Evolutionary conservation across 208 protist genomes (phyloP), one percentile per base, ranked within the genome.

Genomic region (Trypanosoma platydactyli): DNA sequence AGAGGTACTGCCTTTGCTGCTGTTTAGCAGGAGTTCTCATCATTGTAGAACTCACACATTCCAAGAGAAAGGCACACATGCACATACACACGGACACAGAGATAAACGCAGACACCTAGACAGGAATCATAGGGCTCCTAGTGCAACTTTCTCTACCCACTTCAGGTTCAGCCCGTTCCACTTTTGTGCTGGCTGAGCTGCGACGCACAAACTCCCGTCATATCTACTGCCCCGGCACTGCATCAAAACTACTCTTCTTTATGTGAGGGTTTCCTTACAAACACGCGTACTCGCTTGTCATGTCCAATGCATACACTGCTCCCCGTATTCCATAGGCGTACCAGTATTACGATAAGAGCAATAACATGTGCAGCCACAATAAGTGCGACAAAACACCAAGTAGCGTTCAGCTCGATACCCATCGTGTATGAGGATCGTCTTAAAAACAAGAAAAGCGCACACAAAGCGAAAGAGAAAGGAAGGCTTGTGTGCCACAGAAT

Each of bases 351-450:
- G 7, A 66, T 3, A 42, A 81, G 13, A 0, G 59, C 53, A 22
- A 67, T 3, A 25, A 81, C 33, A 29, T 81, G 76, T 33, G 50
- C 63, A 15, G 55, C 24, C 15, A 60, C 66, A 5, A 81, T 38
- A 18, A 81, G 6, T 18, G 18, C 51, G 38, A 73, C 60, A 33
- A 81, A 68, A 44, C 27, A 64, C 68, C 64, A 67, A 0, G 60
- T 44, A 7, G 11, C 50, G 18, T 49, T 52, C 5, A 54, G 0
- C 20, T 67, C 59, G n/a, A 49, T n/a, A 45, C 1, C 11, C 68
- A 73, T 73, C 48, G 33, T n/a, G 25, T 45, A 12, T 3, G 12
- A n/a, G 20, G 25, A 5, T 33, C 16, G 24, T 27, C 12, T 40
- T 45, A 15, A 44, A 16, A 29, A 16, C 61, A 5, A 30, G 40